Base-by-base conservation (phyloP, 768 basidiomycete genomes). In the Suillus tomentosus region DNA sequence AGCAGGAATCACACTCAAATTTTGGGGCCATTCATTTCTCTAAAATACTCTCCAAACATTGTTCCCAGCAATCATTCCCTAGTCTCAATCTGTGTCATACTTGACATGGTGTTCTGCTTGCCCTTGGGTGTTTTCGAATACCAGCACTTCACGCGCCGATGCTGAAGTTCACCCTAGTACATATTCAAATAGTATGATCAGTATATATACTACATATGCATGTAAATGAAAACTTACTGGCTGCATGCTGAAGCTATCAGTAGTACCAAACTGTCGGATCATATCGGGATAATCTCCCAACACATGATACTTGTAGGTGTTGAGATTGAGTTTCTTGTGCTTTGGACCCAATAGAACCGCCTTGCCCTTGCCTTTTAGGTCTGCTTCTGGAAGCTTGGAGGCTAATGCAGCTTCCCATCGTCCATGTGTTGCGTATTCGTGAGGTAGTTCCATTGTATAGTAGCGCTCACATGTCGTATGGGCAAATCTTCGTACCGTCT, bases 61-160 rank as follows among this genome's bases (percentile, higher is more conserved):
- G n/a, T 61, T 66, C 63, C 48, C 60, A 74, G 14, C 34, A 60
- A 10, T 61, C 67, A 13, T 61, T 70, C 60, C 45, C 70, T 60
- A 5, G 64, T 55, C 34, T 71, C 63, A 1, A 66, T 68, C 5
- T 61, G 31, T 1, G 72, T 72, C 50, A 82, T 78, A 22, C 56
- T 80, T 73, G 2, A 61, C 11, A 2, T 50, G 37, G 19, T 67
- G 62, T 31, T 73, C 31, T 47, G 27, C 31, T 62, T 60, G 15
- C 68, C 71, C 61, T 80, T 80, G 65, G 79, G 79, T 0, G 78
- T 79, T 2, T 69, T 54, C 0, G 60, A 66, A 61, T 80, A 83
- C 42, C 77, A 64, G 0, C 67, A 67, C 66, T 83, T 83, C 13
- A 78, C 67, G 0, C 62, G 65, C 0, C 72, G 65, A 60, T 82